phyloP scores from a whole-genome alignment of 2,329 filamentous ascomycete genomes.

The Blumeria hordei region DNA sequence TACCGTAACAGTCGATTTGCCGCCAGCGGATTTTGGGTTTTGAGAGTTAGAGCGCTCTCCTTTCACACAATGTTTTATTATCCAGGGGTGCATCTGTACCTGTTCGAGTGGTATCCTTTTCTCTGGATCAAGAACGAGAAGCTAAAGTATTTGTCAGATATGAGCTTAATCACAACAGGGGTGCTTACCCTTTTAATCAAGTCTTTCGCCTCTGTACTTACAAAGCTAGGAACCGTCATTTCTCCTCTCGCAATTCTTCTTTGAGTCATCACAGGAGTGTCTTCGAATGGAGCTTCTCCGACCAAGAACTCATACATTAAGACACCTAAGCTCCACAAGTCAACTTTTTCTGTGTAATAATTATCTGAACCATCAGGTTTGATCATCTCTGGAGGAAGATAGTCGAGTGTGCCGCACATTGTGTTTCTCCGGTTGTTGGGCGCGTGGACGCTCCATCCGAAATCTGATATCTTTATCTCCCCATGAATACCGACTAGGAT shows the following conservation, averaged over 20 bases:
- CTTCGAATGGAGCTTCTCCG: slow-evolving; percentile 90
- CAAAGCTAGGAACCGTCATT: slow-evolving; percentile 77
- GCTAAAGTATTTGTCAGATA: slow-evolving; percentile 19
- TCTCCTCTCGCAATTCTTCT: slow-evolving; percentile 69
- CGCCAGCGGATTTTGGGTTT: slow-evolving; percentile 15
- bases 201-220: slow-evolving; percentile 74
- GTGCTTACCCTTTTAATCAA: slow-evolving; percentile 62
- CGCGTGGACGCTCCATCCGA: slow-evolving; percentile 94
- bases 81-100: slow-evolving; percentile 82
- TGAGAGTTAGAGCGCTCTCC: slow-evolving; percentile 18
- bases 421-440: slow-evolving; percentile 84
- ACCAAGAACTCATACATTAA: slow-evolving; percentile 91
- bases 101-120: slow-evolving; percentile 80
- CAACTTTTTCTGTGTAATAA: slow-evolving; percentile 85
- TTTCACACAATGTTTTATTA: slow-evolving; percentile 63
- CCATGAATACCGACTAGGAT: slow-evolving; percentile 90
- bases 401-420: slow-evolving; percentile 93
- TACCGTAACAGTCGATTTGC: slow-evolving; percentile 8
- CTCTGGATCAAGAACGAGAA: slow-evolving; percentile 79
- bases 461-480: slow-evolving; percentile 96
- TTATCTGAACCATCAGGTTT: slow-evolving; percentile 58
- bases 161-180: background rate
- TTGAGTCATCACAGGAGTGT: slow-evolving; percentile 85
- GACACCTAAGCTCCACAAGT: slow-evolving; percentile 87
- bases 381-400: slow-evolving; percentile 95